phyloP scores from a whole-genome alignment of 208 protist species.

The Trypanosoma conorhini region DNA sequence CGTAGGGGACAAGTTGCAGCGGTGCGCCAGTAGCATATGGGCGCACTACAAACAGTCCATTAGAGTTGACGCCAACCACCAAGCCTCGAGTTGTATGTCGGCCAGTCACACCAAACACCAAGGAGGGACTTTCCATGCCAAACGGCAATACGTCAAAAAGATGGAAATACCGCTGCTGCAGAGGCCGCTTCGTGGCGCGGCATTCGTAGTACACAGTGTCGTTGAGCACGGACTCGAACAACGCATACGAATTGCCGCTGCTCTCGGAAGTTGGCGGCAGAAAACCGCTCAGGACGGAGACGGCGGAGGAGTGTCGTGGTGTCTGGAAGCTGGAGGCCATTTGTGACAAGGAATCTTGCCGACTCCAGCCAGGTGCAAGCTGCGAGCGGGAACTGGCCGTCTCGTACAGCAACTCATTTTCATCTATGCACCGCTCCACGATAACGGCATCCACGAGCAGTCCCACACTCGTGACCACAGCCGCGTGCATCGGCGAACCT shows the following conservation, averaged over 20 bases:
- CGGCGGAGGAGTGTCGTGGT: background rate
- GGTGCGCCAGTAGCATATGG: constrained; percentile 35
- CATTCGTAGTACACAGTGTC: constrained; percentile 54
- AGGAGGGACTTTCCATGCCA: constrained; percentile 41
- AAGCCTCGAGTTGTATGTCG: constrained; percentile 63
- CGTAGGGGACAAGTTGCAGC: constrained; percentile 23
- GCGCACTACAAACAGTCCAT: constrained; percentile 39
- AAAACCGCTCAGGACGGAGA: background rate
- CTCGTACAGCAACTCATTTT: constrained; percentile 10
- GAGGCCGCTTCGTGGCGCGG: constrained; percentile 26
- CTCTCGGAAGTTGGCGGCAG: background rate
- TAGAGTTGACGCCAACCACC: constrained; percentile 37
- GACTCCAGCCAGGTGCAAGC: background rate
- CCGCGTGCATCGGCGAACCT: constrained; percentile 32
- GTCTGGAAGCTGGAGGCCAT: background rate
- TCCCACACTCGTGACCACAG: constrained; percentile 42
- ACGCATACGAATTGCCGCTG: background rate
- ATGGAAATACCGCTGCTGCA: constrained; percentile 52
- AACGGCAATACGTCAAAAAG: constrained; percentile 64
- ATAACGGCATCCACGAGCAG: constrained; percentile 44
- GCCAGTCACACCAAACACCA: constrained; percentile 54
- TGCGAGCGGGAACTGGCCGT: background rate
- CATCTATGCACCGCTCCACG: constrained; percentile 28
- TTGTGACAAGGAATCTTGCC: background rate
- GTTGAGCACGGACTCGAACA: constrained; percentile 3